Evolutionary conservation across 2,329 filamentous ascomycete genomes (phyloP).

Genomic region (Didymella exigua): DNA sequence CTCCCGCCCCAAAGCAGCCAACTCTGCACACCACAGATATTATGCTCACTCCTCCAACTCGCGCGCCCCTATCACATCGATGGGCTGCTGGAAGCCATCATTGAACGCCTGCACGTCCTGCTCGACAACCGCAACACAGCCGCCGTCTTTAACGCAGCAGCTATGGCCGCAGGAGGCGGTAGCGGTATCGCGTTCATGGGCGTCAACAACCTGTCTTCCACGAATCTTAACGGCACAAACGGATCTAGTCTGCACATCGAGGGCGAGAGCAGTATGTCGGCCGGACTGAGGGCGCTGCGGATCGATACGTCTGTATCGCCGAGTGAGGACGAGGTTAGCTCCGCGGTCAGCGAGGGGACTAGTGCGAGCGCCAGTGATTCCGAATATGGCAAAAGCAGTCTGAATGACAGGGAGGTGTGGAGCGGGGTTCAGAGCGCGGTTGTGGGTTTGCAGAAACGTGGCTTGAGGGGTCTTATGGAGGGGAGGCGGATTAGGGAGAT

Average conservation of each 20-base stretch:
- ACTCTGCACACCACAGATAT: slow-evolving; percentile 90
- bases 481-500: slow-evolving; percentile 83
- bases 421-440: slow-evolving; percentile 81
- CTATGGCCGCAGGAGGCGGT: slow-evolving; percentile 95
- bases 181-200: slow-evolving; percentile 72
- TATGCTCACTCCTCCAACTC: slow-evolving; percentile 93
- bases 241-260: slow-evolving; percentile 24
- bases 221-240: slow-evolving; percentile 36
- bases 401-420: slow-evolving; percentile 71
- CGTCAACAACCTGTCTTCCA: slow-evolving; percentile 33
- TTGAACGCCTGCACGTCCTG: slow-evolving; percentile 85
- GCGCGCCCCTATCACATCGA: slow-evolving; percentile 92
- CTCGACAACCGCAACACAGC: slow-evolving; percentile 94
- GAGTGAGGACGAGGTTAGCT: slow-evolving; percentile 45
- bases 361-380: slow-evolving; percentile 42
- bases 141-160: slow-evolving; percentile 96
- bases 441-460: slow-evolving; percentile 93
- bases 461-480: slow-evolving; percentile 91
- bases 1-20: slow-evolving; percentile 76
- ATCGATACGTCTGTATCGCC: slow-evolving; percentile 57
- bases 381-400: slow-evolving; percentile 43
- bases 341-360: slow-evolving; percentile 38
- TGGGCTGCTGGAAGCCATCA: slow-evolving; percentile 87
- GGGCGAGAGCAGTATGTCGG: slow-evolving; percentile 39
- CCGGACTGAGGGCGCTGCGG: slow-evolving; percentile 49